Percentiles rank a stretch among this genome's conserved stretches.
phyloP scores from a whole-genome alignment of 2,329 filamentous ascomycete genomes.

The Aspergillus arachidicola region DNA sequence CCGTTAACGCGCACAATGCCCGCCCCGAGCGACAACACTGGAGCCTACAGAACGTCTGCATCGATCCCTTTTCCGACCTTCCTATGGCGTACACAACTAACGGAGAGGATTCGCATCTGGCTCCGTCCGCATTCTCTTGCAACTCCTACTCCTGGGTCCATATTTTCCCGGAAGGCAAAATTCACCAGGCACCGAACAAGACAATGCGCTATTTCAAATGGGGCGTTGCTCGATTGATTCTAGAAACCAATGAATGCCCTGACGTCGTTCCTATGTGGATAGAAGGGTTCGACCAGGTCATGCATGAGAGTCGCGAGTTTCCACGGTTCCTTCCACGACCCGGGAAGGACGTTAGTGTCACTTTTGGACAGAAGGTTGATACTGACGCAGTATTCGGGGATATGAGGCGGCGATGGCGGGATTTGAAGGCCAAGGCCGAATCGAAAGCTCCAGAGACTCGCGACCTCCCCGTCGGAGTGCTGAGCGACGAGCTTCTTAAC shows the following conservation, averaged over 20 bases:
- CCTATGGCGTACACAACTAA: conserved; percentile 44
- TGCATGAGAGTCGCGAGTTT: conserved; percentile 79
- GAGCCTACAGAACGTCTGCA: conserved; percentile 45
- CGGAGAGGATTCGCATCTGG: conserved; percentile 56
- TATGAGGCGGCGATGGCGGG: conserved; percentile 72
- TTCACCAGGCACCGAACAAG: conserved; percentile 79
- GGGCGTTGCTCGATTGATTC: conserved; percentile 87
- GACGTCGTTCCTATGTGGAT: conserved; percentile 94
- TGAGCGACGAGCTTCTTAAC: conserved; percentile 67
- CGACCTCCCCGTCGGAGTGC: conserved; percentile 53
- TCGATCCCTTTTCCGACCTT: conserved; percentile 51
- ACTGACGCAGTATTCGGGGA: conserved; percentile 76
- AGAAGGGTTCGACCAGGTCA: conserved; percentile 82
- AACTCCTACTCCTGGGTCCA: conserved; percentile 85
- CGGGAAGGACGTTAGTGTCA: conserved; percentile 62
- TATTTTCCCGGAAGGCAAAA: conserved; percentile 92
- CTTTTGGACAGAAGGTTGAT: conserved; percentile 71
- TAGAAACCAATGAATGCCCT: conserved; percentile 84
- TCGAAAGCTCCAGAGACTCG: conserved; percentile 42
- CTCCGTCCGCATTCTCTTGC: conserved; percentile 70
- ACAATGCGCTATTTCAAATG: conserved; percentile 97
- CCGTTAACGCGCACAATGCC: conserved; percentile 49
- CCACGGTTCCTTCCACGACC: conserved; percentile 79
- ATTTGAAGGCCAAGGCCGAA: conserved; percentile 60
- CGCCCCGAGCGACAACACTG: conserved; percentile 37